These are phyloP conservation scores for Colletotrichum sp. DNA, from an alignment of 2,329 filamentous ascomycete species.

Conservation along the genomic window DNA sequence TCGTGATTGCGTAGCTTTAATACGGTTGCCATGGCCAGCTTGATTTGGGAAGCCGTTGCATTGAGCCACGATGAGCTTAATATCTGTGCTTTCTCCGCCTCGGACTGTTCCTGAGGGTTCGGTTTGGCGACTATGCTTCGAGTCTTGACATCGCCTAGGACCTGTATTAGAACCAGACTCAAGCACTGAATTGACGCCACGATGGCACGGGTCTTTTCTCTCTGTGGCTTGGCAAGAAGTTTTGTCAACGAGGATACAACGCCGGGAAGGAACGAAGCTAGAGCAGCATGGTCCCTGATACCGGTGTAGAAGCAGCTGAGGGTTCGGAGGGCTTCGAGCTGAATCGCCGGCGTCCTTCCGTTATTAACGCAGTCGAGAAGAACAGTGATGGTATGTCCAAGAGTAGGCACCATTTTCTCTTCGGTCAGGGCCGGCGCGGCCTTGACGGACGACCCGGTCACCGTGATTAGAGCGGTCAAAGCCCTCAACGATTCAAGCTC, in stretches of 20 bases:
- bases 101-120: background rate
- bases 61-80: conserved; percentile 71
- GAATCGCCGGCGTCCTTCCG: conserved; percentile 69
- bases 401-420: conserved; percentile 70
- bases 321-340: conserved; percentile 71
- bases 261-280: conserved; percentile 87
- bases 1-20: conserved; percentile 77
- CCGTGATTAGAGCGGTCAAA: conserved; percentile 68
- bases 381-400: conserved; percentile 83
- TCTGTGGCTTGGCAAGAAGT: conserved; percentile 71
- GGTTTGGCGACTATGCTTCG: conserved; percentile 46
- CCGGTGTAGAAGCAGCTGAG: conserved; percentile 66
- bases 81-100: conserved; percentile 39
- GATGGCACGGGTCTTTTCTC: conserved; percentile 64
- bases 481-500: conserved; percentile 73
- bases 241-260: conserved; percentile 83
- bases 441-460: conserved; percentile 55
- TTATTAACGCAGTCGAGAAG: conserved; percentile 76
- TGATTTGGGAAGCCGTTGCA: conserved; percentile 81
- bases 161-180: conserved; percentile 55
- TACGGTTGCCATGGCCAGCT: conserved; percentile 79
- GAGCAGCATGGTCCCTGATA: conserved; percentile 73
- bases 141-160: conserved; percentile 63
- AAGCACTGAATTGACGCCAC: conserved; percentile 65
- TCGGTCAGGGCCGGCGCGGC: conserved; percentile 56